Evolutionary conservation across 2,329 filamentous ascomycete genomes (phyloP).

Genomic region (Ceratocystis lukuohia): DNA sequence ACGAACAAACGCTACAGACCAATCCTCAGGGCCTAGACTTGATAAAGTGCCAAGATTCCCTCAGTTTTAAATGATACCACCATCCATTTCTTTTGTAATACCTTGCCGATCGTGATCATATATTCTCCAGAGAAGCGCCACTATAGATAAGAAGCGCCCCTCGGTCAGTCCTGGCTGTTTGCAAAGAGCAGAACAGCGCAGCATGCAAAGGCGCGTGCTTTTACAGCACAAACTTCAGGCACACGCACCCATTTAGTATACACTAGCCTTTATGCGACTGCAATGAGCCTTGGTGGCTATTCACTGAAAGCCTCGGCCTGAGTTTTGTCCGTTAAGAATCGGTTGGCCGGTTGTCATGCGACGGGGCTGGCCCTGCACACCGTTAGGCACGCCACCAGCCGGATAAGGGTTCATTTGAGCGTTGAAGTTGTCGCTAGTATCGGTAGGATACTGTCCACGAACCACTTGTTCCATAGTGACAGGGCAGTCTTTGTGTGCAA

Average conservation of each 20-base stretch:
- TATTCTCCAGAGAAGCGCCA: neutral
- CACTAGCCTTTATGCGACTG: neutral
- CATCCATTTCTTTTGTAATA: constrained; percentile 13
- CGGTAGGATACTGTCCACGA: constrained; percentile 36
- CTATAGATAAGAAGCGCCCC: neutral
- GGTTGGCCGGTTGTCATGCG: constrained; percentile 17
- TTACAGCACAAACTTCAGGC: neutral
- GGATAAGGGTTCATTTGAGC: constrained; percentile 44
- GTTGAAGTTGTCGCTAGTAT: constrained; percentile 40
- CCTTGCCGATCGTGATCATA: constrained; percentile 11
- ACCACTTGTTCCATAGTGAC: constrained; percentile 66
- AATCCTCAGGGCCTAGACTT: constrained; percentile 15
- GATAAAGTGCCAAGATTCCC: constrained; percentile 11
- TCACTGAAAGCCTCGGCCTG: constrained; percentile 11
- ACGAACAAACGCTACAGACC: constrained; percentile 14
- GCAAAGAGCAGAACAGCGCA: neutral
- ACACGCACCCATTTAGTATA: neutral
- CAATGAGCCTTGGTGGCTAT: neutral
- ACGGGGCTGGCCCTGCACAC: constrained; percentile 8
- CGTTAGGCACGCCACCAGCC: constrained; percentile 1
- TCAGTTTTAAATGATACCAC: constrained; percentile 11
- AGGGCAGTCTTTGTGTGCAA: constrained; percentile 93
- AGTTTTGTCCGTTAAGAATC: constrained; percentile 15
- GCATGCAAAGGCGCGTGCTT: neutral
- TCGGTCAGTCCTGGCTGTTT: neutral